Evolutionary conservation across 371 early-diverging fungal genomes (phyloP).

Genomic region (Mortierella sp.): DNA sequence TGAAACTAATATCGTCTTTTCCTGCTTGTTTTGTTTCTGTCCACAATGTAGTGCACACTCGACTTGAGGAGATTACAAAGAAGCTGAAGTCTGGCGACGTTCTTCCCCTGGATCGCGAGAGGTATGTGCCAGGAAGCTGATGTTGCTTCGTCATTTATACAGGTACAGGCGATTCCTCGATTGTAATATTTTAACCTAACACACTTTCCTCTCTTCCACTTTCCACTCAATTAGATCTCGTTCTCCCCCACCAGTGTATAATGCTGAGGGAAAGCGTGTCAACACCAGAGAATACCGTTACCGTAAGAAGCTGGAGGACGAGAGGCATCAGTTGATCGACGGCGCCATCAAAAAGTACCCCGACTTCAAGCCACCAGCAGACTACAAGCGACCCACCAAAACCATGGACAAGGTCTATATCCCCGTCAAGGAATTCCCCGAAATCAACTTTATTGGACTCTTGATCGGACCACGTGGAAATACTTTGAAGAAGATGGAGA

Average conservation of each 20-base stretch:
- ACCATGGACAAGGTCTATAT: constrained; percentile 94
- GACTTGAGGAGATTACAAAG: constrained; percentile 91
- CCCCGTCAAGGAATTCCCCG: constrained; percentile 95
- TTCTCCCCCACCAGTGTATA: constrained; percentile 94
- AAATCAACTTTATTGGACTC: constrained; percentile 97
- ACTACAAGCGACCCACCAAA: constrained; percentile 90
- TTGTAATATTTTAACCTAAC: not conserved
- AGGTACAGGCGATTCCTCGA: not conserved
- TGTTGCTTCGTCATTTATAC: not conserved
- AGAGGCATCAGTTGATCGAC: constrained; percentile 91
- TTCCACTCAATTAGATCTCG: constrained; percentile 76
- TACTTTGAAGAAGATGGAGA: constrained; percentile 94
- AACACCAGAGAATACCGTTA: constrained; percentile 96
- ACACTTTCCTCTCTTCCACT: not conserved
- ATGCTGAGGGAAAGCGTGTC: constrained; percentile 92
- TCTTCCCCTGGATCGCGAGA: constrained; percentile 81
- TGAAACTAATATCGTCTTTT: not conserved
- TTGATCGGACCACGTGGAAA: constrained; percentile 98
- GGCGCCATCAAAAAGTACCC: constrained; percentile 83
- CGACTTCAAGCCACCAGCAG: constrained; percentile 89
- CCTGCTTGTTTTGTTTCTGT: not conserved
- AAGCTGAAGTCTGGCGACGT: constrained; percentile 87
- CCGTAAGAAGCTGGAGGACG: constrained; percentile 93
- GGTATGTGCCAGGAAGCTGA: constrained; percentile 58
- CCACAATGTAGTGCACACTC: constrained; percentile 73